These are phyloP conservation scores for Leishmania lainsoni DNA, from an alignment of 208 protist species.

Conservation along the genomic window DNA sequence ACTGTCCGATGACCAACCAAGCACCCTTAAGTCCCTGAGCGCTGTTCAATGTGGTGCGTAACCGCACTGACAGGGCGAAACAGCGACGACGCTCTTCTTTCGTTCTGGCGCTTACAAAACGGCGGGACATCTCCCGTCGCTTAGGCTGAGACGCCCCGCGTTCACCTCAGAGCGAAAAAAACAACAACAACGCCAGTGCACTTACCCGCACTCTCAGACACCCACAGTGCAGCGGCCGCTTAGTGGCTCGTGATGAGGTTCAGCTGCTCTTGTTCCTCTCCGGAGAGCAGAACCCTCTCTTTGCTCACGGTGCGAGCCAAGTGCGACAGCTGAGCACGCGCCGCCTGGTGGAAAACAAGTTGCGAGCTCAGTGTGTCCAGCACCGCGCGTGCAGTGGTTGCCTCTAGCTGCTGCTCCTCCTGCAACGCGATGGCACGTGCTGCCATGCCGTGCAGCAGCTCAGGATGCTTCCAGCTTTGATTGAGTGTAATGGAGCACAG, in stretches of 20 bases:
- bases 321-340: slow-evolving; percentile 57
- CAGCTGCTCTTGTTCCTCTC: slow-evolving; percentile 64
- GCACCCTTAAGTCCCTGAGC: neutral
- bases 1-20: neutral
- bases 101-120: neutral
- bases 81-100: neutral
- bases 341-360: slow-evolving; percentile 49
- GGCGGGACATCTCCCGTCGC: too few relatives aligned
- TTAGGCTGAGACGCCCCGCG: too few relatives aligned
- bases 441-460: slow-evolving; percentile 58
- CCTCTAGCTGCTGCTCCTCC: slow-evolving; percentile 35
- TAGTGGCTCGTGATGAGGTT: slow-evolving; percentile 49
- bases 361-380: slow-evolving; percentile 65
- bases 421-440: slow-evolving; percentile 48
- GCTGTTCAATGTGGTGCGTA: neutral
- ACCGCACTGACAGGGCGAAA: neutral
- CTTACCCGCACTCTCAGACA: neutral
- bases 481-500: slow-evolving; percentile 64
- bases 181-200: neutral
- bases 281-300: slow-evolving; percentile 60
- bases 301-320: slow-evolving; percentile 75
- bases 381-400: slow-evolving; percentile 45
- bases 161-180: neutral
- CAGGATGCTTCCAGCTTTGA: slow-evolving; percentile 43
- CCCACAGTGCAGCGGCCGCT: neutral